Conservation (phyloP, 1,284 basidiomycete species). For the Mycosarcoma maydis region DNA sequence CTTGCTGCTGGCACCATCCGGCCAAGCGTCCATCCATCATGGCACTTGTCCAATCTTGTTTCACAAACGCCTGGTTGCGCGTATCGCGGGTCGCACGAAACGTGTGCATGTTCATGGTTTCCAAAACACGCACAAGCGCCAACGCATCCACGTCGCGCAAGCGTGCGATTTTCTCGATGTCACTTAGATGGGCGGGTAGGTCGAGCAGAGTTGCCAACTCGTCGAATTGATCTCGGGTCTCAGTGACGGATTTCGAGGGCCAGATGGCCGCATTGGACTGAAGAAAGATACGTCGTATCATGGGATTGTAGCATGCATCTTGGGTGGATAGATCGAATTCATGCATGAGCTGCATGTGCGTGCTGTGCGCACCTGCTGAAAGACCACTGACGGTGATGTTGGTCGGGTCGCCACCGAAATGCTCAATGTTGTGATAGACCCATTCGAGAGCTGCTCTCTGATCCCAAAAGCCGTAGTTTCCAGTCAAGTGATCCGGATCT, state of each 20-base stretch:
- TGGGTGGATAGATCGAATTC: constrained; percentile 40
- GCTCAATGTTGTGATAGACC: constrained; percentile 53
- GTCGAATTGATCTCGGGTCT: constrained; percentile 33
- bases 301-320: constrained; percentile 21
- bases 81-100: constrained; percentile 44
- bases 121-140: constrained; percentile 13
- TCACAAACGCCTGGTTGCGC: constrained; percentile 25
- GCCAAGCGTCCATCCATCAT: constrained; percentile 43
- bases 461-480: constrained; percentile 55
- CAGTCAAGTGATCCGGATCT: constrained; percentile 25
- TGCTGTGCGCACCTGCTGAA: constrained; percentile 64
- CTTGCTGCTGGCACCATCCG: constrained; percentile 32
- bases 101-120: constrained; percentile 43
- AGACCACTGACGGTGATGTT: constrained; percentile 65
- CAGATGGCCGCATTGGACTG: constrained; percentile 46
- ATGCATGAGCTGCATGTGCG: constrained; percentile 64
- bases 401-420: constrained; percentile 60
- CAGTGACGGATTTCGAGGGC: constrained; percentile 37
- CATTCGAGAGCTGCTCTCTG: constrained; percentile 54
- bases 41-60: constrained; percentile 26
- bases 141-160: constrained; percentile 26
- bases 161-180: constrained; percentile 21
- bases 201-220: constrained; percentile 25
- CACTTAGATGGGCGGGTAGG: constrained; percentile 4
- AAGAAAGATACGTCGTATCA: constrained; percentile 39